These are phyloP conservation scores for Eleusine coracana DNA, from an alignment of 176 grass and related monocot species.

Conservation along the genomic window DNA sequence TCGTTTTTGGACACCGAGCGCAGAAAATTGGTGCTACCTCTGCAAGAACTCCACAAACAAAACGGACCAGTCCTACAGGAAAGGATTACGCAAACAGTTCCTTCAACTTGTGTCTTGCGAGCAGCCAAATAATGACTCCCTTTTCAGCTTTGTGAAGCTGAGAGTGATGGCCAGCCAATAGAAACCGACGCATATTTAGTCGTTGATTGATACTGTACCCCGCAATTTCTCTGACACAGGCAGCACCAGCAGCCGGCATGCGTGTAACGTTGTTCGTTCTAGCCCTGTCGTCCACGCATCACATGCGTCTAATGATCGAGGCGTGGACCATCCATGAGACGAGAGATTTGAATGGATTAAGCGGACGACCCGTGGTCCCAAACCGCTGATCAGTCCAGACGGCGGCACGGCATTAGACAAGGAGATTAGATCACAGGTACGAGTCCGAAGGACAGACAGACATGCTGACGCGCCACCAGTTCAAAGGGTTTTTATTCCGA, in stretches of 20 bases:
- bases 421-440: background rate
- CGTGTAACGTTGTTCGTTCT: background rate
- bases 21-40: too few relatives aligned
- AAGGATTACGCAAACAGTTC: too few relatives aligned
- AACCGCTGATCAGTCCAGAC: background rate
- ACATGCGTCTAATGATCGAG: background rate
- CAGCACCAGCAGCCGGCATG: background rate
- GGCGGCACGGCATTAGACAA: background rate
- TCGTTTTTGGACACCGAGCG: too few relatives aligned
- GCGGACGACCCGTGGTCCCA: background rate
- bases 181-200: background rate
- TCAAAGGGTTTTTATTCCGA: too few relatives aligned
- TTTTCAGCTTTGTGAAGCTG: background rate
- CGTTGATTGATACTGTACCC: background rate
- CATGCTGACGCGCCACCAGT: background rate
- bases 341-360: background rate
- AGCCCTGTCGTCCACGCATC: background rate
- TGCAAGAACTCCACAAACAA: too few relatives aligned
- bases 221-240: too few relatives aligned
- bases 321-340: slow-evolving; percentile 4
- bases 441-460: background rate
- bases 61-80: too few relatives aligned
- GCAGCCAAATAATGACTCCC: too few relatives aligned
- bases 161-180: slow-evolving; percentile 28
- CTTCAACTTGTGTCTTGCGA: too few relatives aligned